Evolutionary conservation across 148 eudicot species (phyloP), one percentile per base, ranked within the genome.

Genomic region (Heliosperma pusillum): DNA sequence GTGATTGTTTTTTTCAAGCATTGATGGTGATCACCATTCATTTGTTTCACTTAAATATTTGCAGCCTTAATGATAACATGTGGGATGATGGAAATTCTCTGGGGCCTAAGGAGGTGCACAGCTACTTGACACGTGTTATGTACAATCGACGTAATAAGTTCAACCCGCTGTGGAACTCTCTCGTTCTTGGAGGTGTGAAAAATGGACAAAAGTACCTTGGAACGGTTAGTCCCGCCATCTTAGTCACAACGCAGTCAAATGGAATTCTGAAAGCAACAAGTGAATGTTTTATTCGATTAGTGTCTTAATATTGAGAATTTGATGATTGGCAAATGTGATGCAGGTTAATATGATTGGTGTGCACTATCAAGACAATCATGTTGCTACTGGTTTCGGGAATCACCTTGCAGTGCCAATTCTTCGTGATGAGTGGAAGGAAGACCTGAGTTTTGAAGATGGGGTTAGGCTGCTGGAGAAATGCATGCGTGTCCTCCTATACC

Each of bases 1-100:
- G n/a, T n/a, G n/a, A n/a, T n/a, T n/a, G n/a, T n/a, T 58, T 45
- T 61, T n/a, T 25, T 74, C 30, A 47, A 72, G 40, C 40, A 5
- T 36, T 36, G 42, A 36, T 36, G 42, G 6, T 36, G 42, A 36
- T 36, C 42, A 36, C 42, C 42, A 0, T 36, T 36, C 42, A 52
- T 47, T 12, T 58, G 52, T 69, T 42, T 78, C 59, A 45, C 10
- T 12, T 45, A 22, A 42, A 76, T 73, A 8, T 72, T 74, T 81
- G 75, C 86, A 94, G 97, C 84, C 87, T 91, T 58, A 60, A 82
- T 74, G 97, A 94, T 84, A 89, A 88, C 80, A 94, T 90, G 98
- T 94, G 98, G 98, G 98, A 94, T 90, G 97, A 94, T 74, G 97
- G 93, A n/a, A 94, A 94, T 81, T 88, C 97, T 64, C 62, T 94